These are phyloP conservation scores for Calonectria hongkongensis DNA, from an alignment of 2,329 filamentous ascomycete genomes.

Conservation along the genomic window DNA sequence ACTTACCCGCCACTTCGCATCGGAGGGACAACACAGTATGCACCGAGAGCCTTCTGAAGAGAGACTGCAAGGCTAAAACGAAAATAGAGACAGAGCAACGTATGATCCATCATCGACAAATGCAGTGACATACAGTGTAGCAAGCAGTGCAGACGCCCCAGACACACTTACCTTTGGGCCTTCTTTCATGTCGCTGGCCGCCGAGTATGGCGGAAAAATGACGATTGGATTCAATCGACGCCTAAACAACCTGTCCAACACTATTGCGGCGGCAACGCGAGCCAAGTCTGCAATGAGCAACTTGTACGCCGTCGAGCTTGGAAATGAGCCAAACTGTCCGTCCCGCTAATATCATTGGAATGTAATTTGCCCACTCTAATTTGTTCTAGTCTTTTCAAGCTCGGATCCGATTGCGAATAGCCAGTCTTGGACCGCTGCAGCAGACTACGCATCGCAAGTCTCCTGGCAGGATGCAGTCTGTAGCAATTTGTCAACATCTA, in stretches of 20 bases:
- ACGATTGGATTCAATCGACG: constrained; percentile 73
- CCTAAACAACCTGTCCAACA: constrained; percentile 72
- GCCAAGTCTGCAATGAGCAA: constrained; percentile 68
- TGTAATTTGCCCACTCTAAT: background rate
- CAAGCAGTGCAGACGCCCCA: constrained; percentile 68
- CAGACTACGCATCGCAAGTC: constrained; percentile 58
- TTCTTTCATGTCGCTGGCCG: constrained; percentile 70
- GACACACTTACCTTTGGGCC: constrained; percentile 70
- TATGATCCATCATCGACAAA: constrained; percentile 67
- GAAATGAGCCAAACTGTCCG: constrained; percentile 74
- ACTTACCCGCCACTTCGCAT: constrained; percentile 73
- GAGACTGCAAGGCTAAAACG: background rate
- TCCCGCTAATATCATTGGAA: background rate
- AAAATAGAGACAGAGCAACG: constrained; percentile 66
- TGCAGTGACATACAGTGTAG: constrained; percentile 71
- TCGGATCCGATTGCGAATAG: constrained; percentile 53
- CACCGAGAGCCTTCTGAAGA: background rate
- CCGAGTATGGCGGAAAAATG: constrained; percentile 68
- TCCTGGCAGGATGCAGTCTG: constrained; percentile 59
- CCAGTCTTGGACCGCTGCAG: constrained; percentile 55
- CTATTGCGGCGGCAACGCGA: constrained; percentile 69
- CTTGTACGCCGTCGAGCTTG: constrained; percentile 72
- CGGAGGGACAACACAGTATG: constrained; percentile 74
- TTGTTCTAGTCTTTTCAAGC: constrained; percentile 37
- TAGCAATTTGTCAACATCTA: constrained; percentile 52